These are phyloP conservation scores for Akanthomyces dipterigenus DNA, from an alignment of 2,329 filamentous ascomycete genomes.

Conservation along the genomic window DNA sequence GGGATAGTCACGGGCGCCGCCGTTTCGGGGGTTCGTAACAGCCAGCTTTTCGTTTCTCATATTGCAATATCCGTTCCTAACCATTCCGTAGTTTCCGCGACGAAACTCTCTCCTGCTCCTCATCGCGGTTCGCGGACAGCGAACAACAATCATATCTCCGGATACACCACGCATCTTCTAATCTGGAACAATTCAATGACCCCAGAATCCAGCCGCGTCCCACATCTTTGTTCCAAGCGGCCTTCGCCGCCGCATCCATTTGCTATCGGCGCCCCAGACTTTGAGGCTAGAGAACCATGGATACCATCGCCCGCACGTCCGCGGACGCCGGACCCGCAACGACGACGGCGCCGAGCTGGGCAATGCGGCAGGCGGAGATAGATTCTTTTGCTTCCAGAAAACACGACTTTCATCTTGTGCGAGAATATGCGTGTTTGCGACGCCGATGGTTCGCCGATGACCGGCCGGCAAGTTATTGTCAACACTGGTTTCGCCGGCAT, in stretches of 20 bases:
- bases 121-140: constrained; percentile 7
- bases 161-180: not conserved
- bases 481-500: not conserved
- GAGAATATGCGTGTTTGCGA: not conserved
- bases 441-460: constrained; percentile 5
- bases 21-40: not conserved
- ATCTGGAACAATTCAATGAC: not conserved
- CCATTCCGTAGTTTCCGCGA: constrained; percentile 4
- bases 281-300: not conserved
- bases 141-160: not conserved
- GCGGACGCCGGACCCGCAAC: constrained; percentile 6
- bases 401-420: not conserved
- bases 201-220: not conserved
- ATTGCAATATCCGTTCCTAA: not conserved
- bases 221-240: constrained; percentile 6
- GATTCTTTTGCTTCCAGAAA: constrained; percentile 1
- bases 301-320: not conserved
- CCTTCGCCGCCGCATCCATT: not conserved
- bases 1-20: not conserved
- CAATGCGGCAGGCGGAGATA: not conserved
- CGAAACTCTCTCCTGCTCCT: not conserved
- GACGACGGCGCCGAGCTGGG: not conserved
- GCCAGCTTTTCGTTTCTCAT: not conserved
- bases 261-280: not conserved
- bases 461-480: not conserved